phyloP scores from a whole-genome alignment of 2,329 filamentous ascomycete species.

The Xylaria sp. region DNA sequence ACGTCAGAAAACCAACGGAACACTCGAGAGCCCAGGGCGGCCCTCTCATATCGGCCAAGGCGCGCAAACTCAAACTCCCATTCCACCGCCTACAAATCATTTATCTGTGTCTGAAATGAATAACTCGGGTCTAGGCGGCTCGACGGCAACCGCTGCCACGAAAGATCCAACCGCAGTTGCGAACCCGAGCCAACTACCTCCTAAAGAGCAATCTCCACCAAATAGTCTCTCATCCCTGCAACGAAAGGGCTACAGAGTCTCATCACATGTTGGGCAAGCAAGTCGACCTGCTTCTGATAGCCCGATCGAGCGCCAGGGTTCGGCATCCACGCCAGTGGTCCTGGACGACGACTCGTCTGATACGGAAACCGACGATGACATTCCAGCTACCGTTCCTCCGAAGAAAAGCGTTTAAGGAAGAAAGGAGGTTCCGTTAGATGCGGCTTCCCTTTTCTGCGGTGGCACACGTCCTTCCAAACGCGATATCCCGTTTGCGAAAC shows the following conservation, averaged over 20 bases:
- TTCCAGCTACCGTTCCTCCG: slow-evolving; percentile 46
- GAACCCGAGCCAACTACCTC: slow-evolving; percentile 4
- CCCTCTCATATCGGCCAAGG: slow-evolving; percentile 10
- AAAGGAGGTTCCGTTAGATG: not conserved
- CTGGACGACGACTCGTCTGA: slow-evolving; percentile 46
- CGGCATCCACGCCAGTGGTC: slow-evolving; percentile 43
- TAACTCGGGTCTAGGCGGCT: slow-evolving; percentile 44
- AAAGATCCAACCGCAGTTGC: slow-evolving; percentile 34
- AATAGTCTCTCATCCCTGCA: slow-evolving; percentile 47
- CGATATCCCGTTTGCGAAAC: not conserved
- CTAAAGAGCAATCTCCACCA: slow-evolving; percentile 17
- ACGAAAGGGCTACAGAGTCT: slow-evolving; percentile 48
- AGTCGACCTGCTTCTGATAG: slow-evolving; percentile 28
- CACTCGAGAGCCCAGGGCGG: not conserved
- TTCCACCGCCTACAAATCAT: slow-evolving; percentile 37
- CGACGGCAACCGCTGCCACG: slow-evolving; percentile 45
- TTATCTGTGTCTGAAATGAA: slow-evolving; percentile 46
- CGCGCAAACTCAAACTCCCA: slow-evolving; percentile 11
- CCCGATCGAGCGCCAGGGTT: slow-evolving; percentile 35
- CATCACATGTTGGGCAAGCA: slow-evolving; percentile 42
- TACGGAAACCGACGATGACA: slow-evolving; percentile 47
- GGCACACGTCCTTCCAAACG: not conserved
- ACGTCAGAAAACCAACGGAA: slow-evolving; percentile 45
- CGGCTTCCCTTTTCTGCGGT: not conserved
- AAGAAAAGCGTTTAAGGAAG: slow-evolving; percentile 21